Evolutionary conservation across 441 rosid genomes (phyloP), one percentile per base, ranked within the genome.

Genomic region (Sinapis alba): DNA sequence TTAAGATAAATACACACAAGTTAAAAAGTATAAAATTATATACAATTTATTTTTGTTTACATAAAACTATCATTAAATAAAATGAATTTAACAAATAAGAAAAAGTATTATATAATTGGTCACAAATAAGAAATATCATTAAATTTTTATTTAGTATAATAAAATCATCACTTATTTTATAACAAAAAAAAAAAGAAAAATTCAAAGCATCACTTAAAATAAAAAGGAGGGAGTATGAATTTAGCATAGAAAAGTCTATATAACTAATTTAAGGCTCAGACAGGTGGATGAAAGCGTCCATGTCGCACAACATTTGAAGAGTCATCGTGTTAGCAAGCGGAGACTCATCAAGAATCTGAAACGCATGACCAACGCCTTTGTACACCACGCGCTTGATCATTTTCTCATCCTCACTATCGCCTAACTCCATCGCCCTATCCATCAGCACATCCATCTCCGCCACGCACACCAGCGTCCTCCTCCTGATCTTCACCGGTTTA

Each of bases 331-430:
- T 84, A 15, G 89, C 80, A 47, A 89, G 67, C 27, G 81, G 83
- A 50, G 94, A 85, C 83, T 81, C 84, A 15, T 80, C 73, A 12
- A 93, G 88, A 78, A 93, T 76, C 67, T 93, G 95, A 82, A 93
- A 91, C 62, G 89, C 97, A 78, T 93, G 98, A 0, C 97, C 98
- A 13, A 93, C 97, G 32, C 91, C 94, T 86, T 68, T 70, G 62
- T 74, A 86, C 63, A 83, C 66, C 71, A 84, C 90, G n/a, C 74
- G 77, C 72, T 85, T 83, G 51, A 84, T 88, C 65, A 63, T 68
- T 34, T 79, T 81, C 19, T 81, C 65, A 38, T 82, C 23, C 43
- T 26, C 88, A 30, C 56, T 50, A 43, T 13, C 76, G 18, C 84
- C 79, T 68, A 85, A 77, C 79, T 86, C 90, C 78, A 87, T 77